phyloP scores from a whole-genome alignment of 2,329 filamentous ascomycete genomes.

The Fusarium sp. region DNA sequence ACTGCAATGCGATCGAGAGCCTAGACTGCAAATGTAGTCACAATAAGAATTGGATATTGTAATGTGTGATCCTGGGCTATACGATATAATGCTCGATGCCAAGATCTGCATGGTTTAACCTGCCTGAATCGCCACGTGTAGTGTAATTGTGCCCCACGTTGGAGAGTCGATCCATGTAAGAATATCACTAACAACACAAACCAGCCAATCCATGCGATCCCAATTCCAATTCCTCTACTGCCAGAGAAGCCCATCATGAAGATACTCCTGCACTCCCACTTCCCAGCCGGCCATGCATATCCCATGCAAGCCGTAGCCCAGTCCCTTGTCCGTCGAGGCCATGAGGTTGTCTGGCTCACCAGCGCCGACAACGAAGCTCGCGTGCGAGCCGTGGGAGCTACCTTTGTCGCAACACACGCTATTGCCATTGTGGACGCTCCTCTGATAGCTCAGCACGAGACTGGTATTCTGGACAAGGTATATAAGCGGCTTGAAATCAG shows the following conservation, averaged over 20 bases:
- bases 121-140: not conserved
- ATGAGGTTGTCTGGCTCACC: constrained; percentile 57
- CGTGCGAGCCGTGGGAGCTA: constrained; percentile 53
- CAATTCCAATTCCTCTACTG: not conserved
- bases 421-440: constrained; percentile 52
- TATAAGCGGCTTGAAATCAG: constrained; percentile 47
- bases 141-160: not conserved
- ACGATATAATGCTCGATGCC: not conserved
- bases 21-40: not conserved
- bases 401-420: constrained; percentile 51
- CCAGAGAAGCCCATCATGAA: constrained; percentile 50
- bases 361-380: constrained; percentile 52
- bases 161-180: not conserved
- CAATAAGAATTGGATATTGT: not conserved
- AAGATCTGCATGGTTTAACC: not conserved
- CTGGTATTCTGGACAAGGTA: constrained; percentile 51
- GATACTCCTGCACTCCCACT: constrained; percentile 57
- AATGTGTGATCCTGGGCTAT: not conserved
- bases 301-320: constrained; percentile 57
- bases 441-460: constrained; percentile 46
- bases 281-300: constrained; percentile 56
- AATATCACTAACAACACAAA: not conserved
- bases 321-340: constrained; percentile 55
- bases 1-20: no score
- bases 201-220: not conserved